Percentiles rank a stretch among this genome's conserved stretches.
phyloP scores from a whole-genome alignment of 1,139 yeast genomes.

The Hansenula lynferdii region DNA sequence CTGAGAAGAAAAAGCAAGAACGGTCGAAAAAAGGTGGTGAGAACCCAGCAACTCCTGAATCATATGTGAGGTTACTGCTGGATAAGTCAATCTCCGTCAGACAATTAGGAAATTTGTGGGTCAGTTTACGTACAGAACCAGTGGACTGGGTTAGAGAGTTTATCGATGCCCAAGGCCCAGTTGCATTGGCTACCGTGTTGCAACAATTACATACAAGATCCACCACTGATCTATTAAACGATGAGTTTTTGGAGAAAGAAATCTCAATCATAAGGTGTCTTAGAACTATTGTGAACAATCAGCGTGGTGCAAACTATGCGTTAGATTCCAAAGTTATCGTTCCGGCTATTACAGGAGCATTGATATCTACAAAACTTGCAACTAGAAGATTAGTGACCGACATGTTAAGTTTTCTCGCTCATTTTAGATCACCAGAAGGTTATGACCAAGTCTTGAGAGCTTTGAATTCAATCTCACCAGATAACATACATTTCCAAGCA shows the following conservation, averaged over 20 bases:
- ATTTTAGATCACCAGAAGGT: constrained; percentile 47
- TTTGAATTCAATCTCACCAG: constrained; percentile 55
- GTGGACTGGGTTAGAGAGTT: constrained; percentile 86
- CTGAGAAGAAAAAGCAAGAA: constrained; percentile 64
- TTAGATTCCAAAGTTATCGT: constrained; percentile 46
- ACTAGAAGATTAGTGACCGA: constrained; percentile 85
- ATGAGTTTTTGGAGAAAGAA: constrained; percentile 48
- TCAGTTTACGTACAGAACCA: constrained; percentile 87
- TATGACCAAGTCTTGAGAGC: constrained; percentile 61
- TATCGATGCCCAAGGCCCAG: constrained; percentile 82
- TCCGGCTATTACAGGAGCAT: constrained; percentile 55
- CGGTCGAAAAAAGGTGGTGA: constrained; percentile 28
- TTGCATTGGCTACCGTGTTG: constrained; percentile 64
- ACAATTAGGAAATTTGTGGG: constrained; percentile 83
- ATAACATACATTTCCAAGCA: constrained; percentile 52
- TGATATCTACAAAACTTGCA: constrained; percentile 57
- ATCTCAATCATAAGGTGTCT: constrained; percentile 56
- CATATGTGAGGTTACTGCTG: constrained; percentile 71
- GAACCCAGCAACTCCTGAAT: constrained; percentile 50
- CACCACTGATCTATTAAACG: constrained; percentile 24
- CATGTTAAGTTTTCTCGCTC: constrained; percentile 52
- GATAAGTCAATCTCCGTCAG: constrained; percentile 64
- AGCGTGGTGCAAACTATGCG: constrained; percentile 53
- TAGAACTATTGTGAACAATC: constrained; percentile 52
- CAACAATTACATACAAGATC: constrained; percentile 33